Conservation (phyloP, 2,329 filamentous ascomycete species). For the Venturia effusa region DNA sequence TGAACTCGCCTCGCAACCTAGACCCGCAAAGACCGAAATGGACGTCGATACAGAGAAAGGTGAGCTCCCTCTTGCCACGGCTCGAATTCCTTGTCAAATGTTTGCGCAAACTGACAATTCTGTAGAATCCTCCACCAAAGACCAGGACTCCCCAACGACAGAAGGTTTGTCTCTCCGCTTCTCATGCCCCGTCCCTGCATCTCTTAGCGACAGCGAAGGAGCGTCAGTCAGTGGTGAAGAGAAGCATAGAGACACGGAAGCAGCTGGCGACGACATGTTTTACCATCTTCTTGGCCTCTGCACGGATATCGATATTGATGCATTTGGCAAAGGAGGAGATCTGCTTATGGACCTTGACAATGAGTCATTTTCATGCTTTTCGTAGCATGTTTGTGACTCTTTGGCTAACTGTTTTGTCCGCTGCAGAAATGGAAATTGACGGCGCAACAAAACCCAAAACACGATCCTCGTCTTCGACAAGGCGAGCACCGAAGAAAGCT, state of each 20-base stretch:
- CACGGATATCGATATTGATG: constrained; percentile 5
- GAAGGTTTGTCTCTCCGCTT: constrained; percentile 16
- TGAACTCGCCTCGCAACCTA: constrained; percentile 67
- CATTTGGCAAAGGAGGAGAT: neutral
- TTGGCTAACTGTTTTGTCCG: neutral
- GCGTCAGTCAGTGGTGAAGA: neutral
- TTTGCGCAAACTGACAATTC: constrained; percentile 12
- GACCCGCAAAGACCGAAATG: constrained; percentile 42
- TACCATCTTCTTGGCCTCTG: constrained; percentile 8
- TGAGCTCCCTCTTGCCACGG: neutral
- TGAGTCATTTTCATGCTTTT: constrained; percentile 5
- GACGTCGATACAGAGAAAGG: constrained; percentile 34
- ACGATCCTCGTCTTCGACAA: neutral
- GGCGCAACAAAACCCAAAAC: neutral
- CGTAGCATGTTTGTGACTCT: neutral
- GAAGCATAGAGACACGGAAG: constrained; percentile 8
- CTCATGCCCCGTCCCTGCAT: constrained; percentile 13
- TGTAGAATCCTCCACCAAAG: constrained; percentile 13
- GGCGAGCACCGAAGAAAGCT: neutral
- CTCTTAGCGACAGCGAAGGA: constrained; percentile 11
- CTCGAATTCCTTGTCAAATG: constrained; percentile 8
- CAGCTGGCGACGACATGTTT: constrained; percentile 9
- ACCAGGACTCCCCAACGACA: constrained; percentile 14
- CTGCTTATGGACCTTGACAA: constrained; percentile 4
- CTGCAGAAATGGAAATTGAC: constrained; percentile 10